These are phyloP conservation scores for Arthrobotrys pseudoclavata DNA, from an alignment of 2,329 filamentous ascomycete species.

Conservation along the genomic window DNA sequence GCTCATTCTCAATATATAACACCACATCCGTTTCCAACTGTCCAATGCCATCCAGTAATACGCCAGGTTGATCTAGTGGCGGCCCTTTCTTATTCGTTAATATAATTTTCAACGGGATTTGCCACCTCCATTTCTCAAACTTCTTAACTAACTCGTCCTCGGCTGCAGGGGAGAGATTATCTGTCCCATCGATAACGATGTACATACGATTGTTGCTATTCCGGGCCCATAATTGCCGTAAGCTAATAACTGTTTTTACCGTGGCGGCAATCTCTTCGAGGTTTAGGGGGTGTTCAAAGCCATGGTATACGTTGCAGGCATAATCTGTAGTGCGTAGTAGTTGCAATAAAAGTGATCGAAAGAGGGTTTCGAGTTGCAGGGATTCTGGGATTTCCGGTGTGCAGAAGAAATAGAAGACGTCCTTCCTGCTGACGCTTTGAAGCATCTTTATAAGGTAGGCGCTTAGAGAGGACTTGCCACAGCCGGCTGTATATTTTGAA, in stretches of 20 bases:
- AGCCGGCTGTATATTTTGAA: background rate
- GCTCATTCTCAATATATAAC: slow-evolving; percentile 18
- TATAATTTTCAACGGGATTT: slow-evolving; percentile 16
- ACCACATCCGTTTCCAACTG: slow-evolving; percentile 22
- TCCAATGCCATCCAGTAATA: slow-evolving; percentile 1
- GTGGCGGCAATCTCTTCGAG: slow-evolving; percentile 1
- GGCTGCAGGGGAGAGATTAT: background rate
- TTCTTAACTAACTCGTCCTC: background rate
- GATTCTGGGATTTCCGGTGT: slow-evolving; percentile 26
- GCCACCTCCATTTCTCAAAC: slow-evolving; percentile 13
- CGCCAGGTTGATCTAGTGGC: background rate
- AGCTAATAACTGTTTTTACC: slow-evolving; percentile 10
- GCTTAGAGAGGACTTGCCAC: slow-evolving; percentile 13
- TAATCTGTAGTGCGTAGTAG: slow-evolving; percentile 11
- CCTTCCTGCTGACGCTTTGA: background rate
- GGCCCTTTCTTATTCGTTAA: slow-evolving; percentile 10
- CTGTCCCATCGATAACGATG: slow-evolving; percentile 14
- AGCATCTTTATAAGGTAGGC: slow-evolving; percentile 20
- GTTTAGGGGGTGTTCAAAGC: slow-evolving; percentile 16
- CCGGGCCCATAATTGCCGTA: background rate
- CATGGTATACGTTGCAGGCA: slow-evolving; percentile 5
- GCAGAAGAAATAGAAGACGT: slow-evolving; percentile 29
- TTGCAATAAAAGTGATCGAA: slow-evolving; percentile 9
- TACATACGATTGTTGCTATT: slow-evolving; percentile 2
- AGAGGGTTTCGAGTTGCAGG: slow-evolving; percentile 22